Conservation (phyloP, 2,329 filamentous ascomycete genomes). For the Cadophora luteo-olivacea region DNA sequence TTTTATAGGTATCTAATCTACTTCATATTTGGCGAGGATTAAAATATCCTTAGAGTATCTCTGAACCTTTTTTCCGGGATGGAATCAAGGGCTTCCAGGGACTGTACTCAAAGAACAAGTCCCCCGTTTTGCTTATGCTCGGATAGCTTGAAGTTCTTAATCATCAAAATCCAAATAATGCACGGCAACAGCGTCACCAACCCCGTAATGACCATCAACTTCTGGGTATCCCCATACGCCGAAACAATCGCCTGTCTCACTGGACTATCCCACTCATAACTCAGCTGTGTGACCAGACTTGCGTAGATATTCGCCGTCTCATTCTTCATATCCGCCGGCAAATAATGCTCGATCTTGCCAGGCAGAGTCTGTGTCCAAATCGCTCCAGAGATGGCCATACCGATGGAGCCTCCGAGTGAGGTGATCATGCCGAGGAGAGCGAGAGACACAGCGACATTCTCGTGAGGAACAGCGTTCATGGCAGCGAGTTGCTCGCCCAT, state of each 20-base stretch:
- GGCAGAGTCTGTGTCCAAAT: neutral
- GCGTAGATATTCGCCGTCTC: neutral
- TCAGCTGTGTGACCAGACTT: neutral
- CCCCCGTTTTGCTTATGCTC: neutral
- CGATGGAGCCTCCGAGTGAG: neutral
- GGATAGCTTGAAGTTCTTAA: neutral
- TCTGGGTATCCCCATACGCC: neutral
- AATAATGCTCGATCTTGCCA: neutral
- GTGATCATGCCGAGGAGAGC: neutral
- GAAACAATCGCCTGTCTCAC: neutral
- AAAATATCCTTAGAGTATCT: neutral
- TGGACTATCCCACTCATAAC: slow-evolving; percentile 4
- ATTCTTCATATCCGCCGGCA: neutral
- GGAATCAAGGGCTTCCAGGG: too few species aligned
- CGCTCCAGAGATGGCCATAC: neutral
- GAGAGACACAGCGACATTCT: neutral
- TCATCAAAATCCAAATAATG: slow-evolving; percentile 6
- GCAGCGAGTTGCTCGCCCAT: neutral
- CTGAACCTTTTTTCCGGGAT: neutral
- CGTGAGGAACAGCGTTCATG: neutral
- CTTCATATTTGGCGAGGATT: neutral
- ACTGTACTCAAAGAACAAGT: neutral
- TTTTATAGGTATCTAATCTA: neutral
- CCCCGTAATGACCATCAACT: neutral
- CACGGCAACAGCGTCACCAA: neutral